Evolutionary conservation across 768 basidiomycete species (phyloP), one percentile per base, ranked within the genome.

Genomic region (Phallus indusiatus): DNA sequence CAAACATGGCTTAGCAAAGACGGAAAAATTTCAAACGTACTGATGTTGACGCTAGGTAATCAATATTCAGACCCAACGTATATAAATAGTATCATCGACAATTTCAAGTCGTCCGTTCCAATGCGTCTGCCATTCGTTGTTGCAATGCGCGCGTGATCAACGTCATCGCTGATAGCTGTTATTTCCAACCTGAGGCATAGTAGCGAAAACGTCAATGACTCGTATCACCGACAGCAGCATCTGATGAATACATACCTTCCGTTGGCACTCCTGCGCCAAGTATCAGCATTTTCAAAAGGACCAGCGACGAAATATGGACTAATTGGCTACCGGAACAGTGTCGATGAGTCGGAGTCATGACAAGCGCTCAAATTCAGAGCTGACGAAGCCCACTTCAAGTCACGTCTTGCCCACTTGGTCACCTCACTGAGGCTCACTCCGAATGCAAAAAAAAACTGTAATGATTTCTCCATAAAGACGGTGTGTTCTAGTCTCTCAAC

Each of bases 21-120:
- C 47, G 50, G 42, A n/a, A 42, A 46, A 22, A 63, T 48, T 62
- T 37, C 24, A 52, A 48, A 24, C 35, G 96, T 99, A 74, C 97
- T 96, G 69, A 98, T 94, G 74, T 99, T 96, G 20, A 98, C 95
- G 65, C 92, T 94, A 50, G 94, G 97, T 42, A 99, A 77, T 96
- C 96, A 99, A 71, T 96, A 99, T 5, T 96, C 96, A 73, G 98
- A 99, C 37, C 96, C 96, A 57, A n/a, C n/a, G 96, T 96, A 77
- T 99, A 96, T 42, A 95, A 98, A 73, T 99, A 96, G 69, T 99
- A 99, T 96, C 96, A 99, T 3, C 96, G 5, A 98, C 96, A 85
- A 88, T 90, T 76, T 98, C 96, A 34, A 94, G 90, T 66, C 95
- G 76, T 99, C 76, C 98, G 96, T 74, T 99, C 98, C 67, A 99